Base-by-base conservation (phyloP, 2,329 filamentous ascomycete species). In the Aspergillus brunneoviolaceus region DNA sequence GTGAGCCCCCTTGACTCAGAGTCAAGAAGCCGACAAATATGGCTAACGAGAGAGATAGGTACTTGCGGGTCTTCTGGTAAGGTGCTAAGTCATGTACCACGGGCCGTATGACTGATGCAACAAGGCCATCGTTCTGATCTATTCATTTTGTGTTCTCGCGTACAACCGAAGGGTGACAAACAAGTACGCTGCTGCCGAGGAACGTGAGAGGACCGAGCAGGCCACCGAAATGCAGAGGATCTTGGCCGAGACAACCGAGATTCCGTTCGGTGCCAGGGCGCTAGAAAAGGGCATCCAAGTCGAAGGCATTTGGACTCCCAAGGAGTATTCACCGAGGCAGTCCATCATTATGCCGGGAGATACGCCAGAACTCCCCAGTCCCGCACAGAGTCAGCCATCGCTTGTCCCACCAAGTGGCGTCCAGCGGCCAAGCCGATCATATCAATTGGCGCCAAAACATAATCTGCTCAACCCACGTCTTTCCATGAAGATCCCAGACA, bases 211-310 rank as follows among this genome's bases (percentile, higher is more conserved):
- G 65, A 79, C 79, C 25, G 82, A 82, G 50, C 75, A 72, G 47
- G 71, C 74, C 61, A 81, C 63, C 74, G 81, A 86, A 68, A 80
- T 86, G 57, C 79, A 83, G 76, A 63, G 84, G 76, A 73, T 86
- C 79, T 63, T 86, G 81, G 69, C 69, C 29, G 77, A 75, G 63
- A 74, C 76, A 51, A 80, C 85, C 54, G 88, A 91, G 10, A 85
- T 96, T 39, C 92, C 92, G 0, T 97, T 97, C 69, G 93, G 94
- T 21, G 86, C 95, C 56, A 87, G 90, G 67, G 93, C 93, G 6
- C 85, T 97, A 51, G 89, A 96, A 73, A 89, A 85, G 66, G 92
- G 92, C 5, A 81, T 96, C 49, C 85, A 94, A 71, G 85, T 96
- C 7, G 91, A 96, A 64, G 93, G 92, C 4, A 92, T 97, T 54